Conservation (phyloP, 192 early-diverging fungal genomes). For the Podila epigama region DNA sequence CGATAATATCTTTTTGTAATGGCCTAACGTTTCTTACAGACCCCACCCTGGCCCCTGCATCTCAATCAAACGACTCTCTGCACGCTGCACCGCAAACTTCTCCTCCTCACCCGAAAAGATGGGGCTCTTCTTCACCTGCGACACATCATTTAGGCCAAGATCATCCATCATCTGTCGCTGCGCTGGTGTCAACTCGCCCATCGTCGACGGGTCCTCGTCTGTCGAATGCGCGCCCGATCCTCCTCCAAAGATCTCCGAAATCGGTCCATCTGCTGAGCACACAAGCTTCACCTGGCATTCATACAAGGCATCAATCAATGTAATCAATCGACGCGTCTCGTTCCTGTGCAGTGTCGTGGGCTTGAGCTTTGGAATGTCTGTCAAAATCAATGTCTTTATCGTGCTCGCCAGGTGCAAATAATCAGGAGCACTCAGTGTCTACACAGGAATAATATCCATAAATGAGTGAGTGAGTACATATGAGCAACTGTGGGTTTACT, state of each 20-base stretch:
- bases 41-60: slow-evolving; percentile 88
- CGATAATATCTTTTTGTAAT: too few relatives aligned
- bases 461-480: neutral
- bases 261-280: slow-evolving; percentile 71
- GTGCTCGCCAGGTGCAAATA: slow-evolving; percentile 83
- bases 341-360: slow-evolving; percentile 72
- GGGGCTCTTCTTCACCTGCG: slow-evolving; percentile 58
- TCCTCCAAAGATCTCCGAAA: slow-evolving; percentile 76
- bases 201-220: slow-evolving; percentile 53
- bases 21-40: slow-evolving; percentile 1
- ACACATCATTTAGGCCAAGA: slow-evolving; percentile 50
- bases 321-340: slow-evolving; percentile 93
- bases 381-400: slow-evolving; percentile 81
- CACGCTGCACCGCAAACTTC: slow-evolving; percentile 94
- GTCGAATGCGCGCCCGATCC: slow-evolving; percentile 49
- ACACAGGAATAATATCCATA: neutral
- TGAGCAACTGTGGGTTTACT: neutral
- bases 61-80: slow-evolving; percentile 89
- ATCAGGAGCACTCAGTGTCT: slow-evolving; percentile 83
- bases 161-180: slow-evolving; percentile 72
- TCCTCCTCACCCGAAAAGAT: slow-evolving; percentile 91
- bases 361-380: slow-evolving; percentile 69
- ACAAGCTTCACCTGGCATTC: slow-evolving; percentile 79
- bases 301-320: slow-evolving; percentile 92
- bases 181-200: slow-evolving; percentile 37